Percentiles rank a stretch among this genome's conserved stretches.
These are phyloP conservation scores for Plasmodium cynomolgi DNA, from an alignment of 169 alveolate species.

Conservation along the genomic window DNA sequence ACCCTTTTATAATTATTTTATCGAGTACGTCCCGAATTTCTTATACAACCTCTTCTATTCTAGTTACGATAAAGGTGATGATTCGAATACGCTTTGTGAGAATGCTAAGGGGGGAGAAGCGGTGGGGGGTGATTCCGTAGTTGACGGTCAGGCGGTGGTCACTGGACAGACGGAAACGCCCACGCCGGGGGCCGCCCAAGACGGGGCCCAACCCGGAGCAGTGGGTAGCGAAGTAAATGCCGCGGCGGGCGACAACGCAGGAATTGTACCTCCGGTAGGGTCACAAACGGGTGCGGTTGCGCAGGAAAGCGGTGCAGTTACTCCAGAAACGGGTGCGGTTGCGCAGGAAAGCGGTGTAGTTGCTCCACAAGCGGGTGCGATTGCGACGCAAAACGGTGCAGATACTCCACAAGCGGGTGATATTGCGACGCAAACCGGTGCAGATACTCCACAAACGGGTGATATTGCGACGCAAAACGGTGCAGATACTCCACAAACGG, in stretches of 20 bases:
- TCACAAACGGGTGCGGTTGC: background rate
- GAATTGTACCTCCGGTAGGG: background rate
- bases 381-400: background rate
- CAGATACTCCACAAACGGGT: background rate
- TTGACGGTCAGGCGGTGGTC: background rate
- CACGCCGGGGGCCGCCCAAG: background rate
- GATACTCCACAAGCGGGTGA: background rate
- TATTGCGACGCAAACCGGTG: background rate
- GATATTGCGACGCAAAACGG: too few relatives aligned
- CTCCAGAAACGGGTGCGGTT: background rate
- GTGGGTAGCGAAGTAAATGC: too few relatives aligned
- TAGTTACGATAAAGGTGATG: background rate
- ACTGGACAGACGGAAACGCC: background rate
- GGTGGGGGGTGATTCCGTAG: background rate
- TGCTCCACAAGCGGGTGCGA: background rate
- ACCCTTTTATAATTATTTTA: background rate
- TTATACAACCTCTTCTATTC: background rate
- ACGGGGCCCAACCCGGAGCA: background rate
- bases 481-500: too few relatives aligned
- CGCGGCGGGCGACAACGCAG: background rate
- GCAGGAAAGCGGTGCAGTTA: background rate
- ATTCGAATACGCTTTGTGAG: background rate
- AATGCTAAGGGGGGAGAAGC: background rate
- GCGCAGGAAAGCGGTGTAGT: background rate
- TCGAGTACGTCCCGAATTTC: constrained; percentile 4